Conservation (phyloP, 805 yeast species). For the Starmerella cellae region DNA sequence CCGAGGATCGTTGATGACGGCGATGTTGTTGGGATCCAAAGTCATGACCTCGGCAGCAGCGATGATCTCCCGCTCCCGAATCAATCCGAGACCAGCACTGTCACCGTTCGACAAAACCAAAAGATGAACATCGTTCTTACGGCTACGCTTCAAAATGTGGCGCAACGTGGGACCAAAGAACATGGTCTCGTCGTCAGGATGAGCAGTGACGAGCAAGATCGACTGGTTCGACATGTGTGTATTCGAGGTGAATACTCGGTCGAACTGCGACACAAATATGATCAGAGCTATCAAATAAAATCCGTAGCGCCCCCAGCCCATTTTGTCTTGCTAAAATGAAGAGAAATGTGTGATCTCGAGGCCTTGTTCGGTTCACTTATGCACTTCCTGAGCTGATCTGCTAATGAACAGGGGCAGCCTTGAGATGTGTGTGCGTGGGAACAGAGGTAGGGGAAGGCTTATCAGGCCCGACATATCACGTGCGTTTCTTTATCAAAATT, state of each 20-base stretch:
- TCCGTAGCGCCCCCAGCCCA: background rate
- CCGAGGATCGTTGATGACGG: constrained; percentile 35
- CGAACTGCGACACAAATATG: constrained; percentile 4
- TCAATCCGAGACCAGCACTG: constrained; percentile 55
- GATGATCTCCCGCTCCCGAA: constrained; percentile 47
- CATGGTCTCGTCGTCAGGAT: constrained; percentile 98
- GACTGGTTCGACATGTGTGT: constrained; percentile 20
- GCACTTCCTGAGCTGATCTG: too few relatives aligned
- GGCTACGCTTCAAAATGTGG: constrained; percentile 36
- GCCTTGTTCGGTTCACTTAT: too few relatives aligned
- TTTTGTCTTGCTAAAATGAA: background rate
- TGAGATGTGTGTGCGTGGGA: too few relatives aligned
- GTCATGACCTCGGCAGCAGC: constrained; percentile 46
- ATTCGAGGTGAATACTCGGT: constrained; percentile 14
- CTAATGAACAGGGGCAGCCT: too few relatives aligned
- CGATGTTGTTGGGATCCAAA: constrained; percentile 30
- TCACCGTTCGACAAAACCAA: constrained; percentile 70
- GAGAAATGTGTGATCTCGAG: too few relatives aligned
- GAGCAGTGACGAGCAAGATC: constrained; percentile 54
- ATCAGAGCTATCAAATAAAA: background rate
- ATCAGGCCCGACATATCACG: too few relatives aligned
- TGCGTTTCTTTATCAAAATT: too few relatives aligned
- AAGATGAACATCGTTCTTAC: constrained; percentile 41
- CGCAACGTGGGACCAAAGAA: constrained; percentile 74
- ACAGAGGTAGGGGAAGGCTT: too few relatives aligned